Evolutionary conservation across 805 yeast genomes (phyloP).

Genomic region (Sporopachydermia lactativora): DNA sequence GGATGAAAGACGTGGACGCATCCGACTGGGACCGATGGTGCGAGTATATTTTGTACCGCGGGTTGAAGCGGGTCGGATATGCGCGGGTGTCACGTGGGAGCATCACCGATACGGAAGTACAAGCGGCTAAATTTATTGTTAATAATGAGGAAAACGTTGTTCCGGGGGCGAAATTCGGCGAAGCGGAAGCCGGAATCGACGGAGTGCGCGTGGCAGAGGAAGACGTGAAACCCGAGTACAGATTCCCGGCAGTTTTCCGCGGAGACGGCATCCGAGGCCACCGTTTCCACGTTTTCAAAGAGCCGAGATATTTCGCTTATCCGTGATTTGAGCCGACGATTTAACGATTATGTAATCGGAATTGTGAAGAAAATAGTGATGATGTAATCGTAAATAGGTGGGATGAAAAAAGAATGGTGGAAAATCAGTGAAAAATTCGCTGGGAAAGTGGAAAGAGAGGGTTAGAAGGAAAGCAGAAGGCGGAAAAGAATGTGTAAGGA

Average conservation of each 20-base stretch:
- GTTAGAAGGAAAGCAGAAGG: too few relatives aligned
- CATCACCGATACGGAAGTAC: constrained; percentile 94
- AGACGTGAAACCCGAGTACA: constrained; percentile 41
- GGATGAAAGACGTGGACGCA: constrained; percentile 90
- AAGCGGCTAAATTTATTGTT: constrained; percentile 81
- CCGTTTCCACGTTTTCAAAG: constrained; percentile 86
- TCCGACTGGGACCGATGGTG: constrained; percentile 98
- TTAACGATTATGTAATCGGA: too few relatives aligned
- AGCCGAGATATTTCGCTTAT: constrained; percentile 66
- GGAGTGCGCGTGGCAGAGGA: constrained; percentile 42
- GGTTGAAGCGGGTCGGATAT: constrained; percentile 76
- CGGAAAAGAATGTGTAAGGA: too few relatives aligned
- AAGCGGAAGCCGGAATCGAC: constrained; percentile 16
- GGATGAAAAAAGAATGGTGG: constrained; percentile 3
- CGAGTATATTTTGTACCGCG: constrained; percentile 84
- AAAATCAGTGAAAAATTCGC: too few relatives aligned
- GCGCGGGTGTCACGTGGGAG: constrained; percentile 89
- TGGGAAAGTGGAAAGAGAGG: too few relatives aligned
- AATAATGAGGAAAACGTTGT: constrained; percentile 24
- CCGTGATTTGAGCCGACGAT: too few relatives aligned
- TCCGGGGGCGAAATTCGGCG: too few relatives aligned
- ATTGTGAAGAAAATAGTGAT: too few relatives aligned
- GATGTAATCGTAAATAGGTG: background rate
- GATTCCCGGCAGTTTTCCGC: constrained; percentile 66
- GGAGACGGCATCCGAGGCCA: constrained; percentile 95